These are phyloP conservation scores for Tylopilus plumbeoviolaceoides DNA, from an alignment of 768 basidiomycete genomes.

Conservation along the genomic window DNA sequence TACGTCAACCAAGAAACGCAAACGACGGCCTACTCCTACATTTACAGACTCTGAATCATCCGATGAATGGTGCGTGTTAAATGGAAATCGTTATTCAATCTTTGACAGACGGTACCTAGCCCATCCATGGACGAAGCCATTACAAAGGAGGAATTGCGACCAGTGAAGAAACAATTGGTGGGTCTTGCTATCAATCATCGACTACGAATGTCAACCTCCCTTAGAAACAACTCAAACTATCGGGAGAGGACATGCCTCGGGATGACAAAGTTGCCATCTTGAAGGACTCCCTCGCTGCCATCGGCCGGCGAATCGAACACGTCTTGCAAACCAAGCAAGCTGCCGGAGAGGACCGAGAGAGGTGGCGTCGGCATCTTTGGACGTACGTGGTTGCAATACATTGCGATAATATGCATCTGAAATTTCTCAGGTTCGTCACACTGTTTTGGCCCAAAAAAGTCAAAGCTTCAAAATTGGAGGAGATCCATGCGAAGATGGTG, in stretches of 20 bases:
- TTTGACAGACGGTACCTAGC: conserved; percentile 36
- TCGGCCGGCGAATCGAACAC: conserved; percentile 86
- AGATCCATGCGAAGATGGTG: conserved; percentile 95
- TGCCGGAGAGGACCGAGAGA: conserved; percentile 75
- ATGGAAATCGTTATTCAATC: neutral
- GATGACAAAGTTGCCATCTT: conserved; percentile 95
- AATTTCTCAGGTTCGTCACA: conserved; percentile 73
- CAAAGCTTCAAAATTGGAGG: conserved; percentile 87
- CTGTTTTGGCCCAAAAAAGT: conserved; percentile 98
- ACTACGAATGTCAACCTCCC: conserved; percentile 2
- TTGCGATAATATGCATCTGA: conserved; percentile 9
- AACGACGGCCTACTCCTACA: conserved; percentile 92
- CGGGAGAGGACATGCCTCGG: conserved; percentile 88
- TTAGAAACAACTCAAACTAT: conserved; percentile 92
- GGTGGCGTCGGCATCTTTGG: conserved; percentile 96
- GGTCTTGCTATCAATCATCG: conserved; percentile 24
- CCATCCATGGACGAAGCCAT: conserved; percentile 93
- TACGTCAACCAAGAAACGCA: conserved; percentile 63
- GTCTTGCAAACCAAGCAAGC: conserved; percentile 75
- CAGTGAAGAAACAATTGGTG: conserved; percentile 94
- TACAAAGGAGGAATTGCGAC: conserved; percentile 92
- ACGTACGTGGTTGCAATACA: conserved; percentile 58
- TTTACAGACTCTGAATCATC: conserved; percentile 94
- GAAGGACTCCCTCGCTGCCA: conserved; percentile 92
- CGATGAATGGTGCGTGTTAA: conserved; percentile 75